Percentiles rank a stretch among this genome's conserved stretches.
phyloP scores from a whole-genome alignment of 768 basidiomycete species.

The Naganishia vaughanmartiniae region DNA sequence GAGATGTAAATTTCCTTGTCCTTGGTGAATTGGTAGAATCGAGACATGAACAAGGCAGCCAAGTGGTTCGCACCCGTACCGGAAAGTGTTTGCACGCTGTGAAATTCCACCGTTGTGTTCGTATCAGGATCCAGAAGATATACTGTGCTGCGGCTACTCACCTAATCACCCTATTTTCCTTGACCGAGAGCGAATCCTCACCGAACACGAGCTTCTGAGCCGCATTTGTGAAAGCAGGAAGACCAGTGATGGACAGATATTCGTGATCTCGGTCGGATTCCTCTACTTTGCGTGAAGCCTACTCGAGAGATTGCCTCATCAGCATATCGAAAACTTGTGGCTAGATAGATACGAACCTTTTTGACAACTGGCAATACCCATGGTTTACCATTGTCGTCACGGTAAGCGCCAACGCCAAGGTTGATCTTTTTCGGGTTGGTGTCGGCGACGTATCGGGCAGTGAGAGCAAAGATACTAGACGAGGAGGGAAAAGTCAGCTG shows the following conservation, averaged over 20 bases:
- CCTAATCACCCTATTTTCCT: conserved; percentile 67
- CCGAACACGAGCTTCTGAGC: conserved; percentile 83
- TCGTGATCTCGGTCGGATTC: conserved; percentile 66
- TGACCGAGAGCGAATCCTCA: conserved; percentile 65
- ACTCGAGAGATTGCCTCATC: not conserved
- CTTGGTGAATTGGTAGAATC: conserved; percentile 66
- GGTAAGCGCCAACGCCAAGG: conserved; percentile 91
- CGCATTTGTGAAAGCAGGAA: conserved; percentile 74
- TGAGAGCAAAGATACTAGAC: conserved; percentile 55
- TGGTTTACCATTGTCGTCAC: conserved; percentile 86
- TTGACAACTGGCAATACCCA: conserved; percentile 83
- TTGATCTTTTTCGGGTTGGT: conserved; percentile 86
- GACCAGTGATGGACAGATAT: conserved; percentile 59
- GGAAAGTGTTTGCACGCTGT: conserved; percentile 80
- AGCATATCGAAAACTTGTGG: not conserved
- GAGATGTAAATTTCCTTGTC: conserved; percentile 73
- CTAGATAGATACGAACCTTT: conserved; percentile 59
- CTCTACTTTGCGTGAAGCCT: conserved; percentile 53
- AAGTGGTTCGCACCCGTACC: conserved; percentile 96
- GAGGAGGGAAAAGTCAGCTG: not conserved
- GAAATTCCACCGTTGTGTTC: no score
- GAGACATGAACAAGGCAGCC: conserved; percentile 78
- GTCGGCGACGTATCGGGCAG: conserved; percentile 93
- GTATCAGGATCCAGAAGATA: no score
- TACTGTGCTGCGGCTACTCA: conserved; percentile 29